Base-by-base conservation (phyloP, 176 grass and related monocot species). In the Cocos nucifera region DNA sequence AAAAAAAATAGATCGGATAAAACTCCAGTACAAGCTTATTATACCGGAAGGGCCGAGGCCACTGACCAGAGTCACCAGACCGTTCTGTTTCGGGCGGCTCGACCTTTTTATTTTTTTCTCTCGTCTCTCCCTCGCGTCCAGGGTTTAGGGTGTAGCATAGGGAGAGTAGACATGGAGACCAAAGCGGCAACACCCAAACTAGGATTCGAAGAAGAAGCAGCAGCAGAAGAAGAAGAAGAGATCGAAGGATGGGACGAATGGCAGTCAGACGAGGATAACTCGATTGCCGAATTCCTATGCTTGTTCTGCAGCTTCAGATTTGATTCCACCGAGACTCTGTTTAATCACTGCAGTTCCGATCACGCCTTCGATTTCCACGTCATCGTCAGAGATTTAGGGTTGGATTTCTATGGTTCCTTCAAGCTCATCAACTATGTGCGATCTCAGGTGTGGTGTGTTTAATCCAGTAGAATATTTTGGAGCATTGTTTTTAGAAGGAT, bases 331-430 rank as follows among this genome's bases (percentile, higher is more conserved):
- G 22, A 61, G 18, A n/a, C 71, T 27, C 59, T 92, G 6, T 98
- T 92, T 35, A 30, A 71, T 50, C 93, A 98, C 67, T 92, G 93
- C 75, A 63, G 19, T 30, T 50, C 50, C 14, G 54, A 83, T 53
- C 93, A 98, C 63, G 5, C 58, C 17, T 92, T 98, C 27, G 76
- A 86, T 74, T 98, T 98, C 73, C 22, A 73, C 32, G 2, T 17
- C 16, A 28, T 86, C 53, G 78, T 83, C 6, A 78, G 59, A 55
- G 66, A 83, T 48, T 52, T 78, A 22, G 56, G 63, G 69, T 80
- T 98, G 59, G 84, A 86, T 78, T 98, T 98, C 60, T 98, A 98
- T 71, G 82, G 87, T 0, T 86, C 87, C 22, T 76, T 98, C 64
- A 98, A 79, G 79, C 84, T 92, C 57, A 69, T 92, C 52, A 98